Evolutionary conservation across 2,329 filamentous ascomycete genomes (phyloP).

Genomic region (Aspergillus amoenus): DNA sequence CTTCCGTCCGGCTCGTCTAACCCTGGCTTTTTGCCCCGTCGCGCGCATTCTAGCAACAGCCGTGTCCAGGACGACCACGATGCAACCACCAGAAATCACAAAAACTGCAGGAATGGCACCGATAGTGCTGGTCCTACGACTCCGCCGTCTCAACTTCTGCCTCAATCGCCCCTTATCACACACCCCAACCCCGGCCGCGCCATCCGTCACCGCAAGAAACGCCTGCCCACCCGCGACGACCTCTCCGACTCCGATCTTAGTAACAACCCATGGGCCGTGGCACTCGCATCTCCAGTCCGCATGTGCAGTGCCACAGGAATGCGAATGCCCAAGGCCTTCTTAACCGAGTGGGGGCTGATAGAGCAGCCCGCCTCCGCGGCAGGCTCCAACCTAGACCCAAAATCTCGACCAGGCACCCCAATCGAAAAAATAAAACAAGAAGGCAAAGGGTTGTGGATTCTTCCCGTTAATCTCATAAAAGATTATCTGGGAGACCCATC

Average conservation of each 20-base stretch:
- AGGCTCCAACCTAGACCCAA: not conserved
- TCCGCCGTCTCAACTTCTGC: conserved; percentile 33
- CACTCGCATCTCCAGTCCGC: conserved; percentile 38
- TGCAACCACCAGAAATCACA: conserved; percentile 2
- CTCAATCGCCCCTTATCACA: conserved; percentile 37
- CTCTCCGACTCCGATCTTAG: conserved; percentile 28
- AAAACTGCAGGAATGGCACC: not conserved
- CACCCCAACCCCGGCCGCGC: conserved; percentile 17
- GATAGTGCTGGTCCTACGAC: not conserved
- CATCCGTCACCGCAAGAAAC: conserved; percentile 28
- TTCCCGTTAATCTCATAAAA: conserved; percentile 33
- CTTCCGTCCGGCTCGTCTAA: not conserved
- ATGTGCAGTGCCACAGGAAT: conserved; percentile 33
- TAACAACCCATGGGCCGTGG: conserved; percentile 42
- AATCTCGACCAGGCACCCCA: not conserved
- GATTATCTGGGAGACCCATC: conserved; percentile 25
- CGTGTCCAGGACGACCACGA: not conserved
- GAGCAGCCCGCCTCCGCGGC: conserved; percentile 21
- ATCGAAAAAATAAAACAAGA: not conserved
- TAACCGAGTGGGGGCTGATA: conserved; percentile 39
- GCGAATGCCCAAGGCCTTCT: conserved; percentile 33
- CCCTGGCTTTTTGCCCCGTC: conserved; percentile 10
- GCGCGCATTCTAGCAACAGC: not conserved
- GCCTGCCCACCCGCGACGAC: conserved; percentile 24
- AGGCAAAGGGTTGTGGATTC: conserved; percentile 28